phyloP scores from a whole-genome alignment of 345 rosid species.

The Cardiospermum halicacabum region DNA sequence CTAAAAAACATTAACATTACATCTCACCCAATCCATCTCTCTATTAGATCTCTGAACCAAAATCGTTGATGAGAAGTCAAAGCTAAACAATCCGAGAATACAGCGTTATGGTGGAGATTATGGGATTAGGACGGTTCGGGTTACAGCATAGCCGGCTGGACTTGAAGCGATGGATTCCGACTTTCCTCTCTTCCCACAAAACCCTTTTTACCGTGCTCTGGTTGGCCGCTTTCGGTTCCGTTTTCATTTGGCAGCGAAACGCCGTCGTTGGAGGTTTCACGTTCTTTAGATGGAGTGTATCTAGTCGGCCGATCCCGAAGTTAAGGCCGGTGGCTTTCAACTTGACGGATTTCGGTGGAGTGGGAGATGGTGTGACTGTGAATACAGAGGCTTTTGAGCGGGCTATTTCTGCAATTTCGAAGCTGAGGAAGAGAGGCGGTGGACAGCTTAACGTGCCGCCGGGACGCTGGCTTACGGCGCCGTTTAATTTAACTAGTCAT shows the following conservation, averaged over 20 bases:
- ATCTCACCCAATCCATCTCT: slow-evolving; percentile 17
- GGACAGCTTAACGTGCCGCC: slow-evolving; percentile 96
- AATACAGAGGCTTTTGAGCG: slow-evolving; percentile 88
- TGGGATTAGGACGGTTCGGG: slow-evolving; percentile 42
- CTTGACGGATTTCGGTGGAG: slow-evolving; percentile 86
- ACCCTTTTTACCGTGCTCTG: slow-evolving; percentile 72
- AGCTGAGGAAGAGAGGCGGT: slow-evolving; percentile 65
- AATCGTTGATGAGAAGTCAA: neutral
- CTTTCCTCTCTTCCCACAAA: slow-evolving; percentile 62
- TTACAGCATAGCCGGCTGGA: slow-evolving; percentile 46
- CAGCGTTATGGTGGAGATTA: slow-evolving; percentile 49
- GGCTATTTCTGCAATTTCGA: slow-evolving; percentile 72
- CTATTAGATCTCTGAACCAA: neutral
- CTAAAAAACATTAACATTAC: slow-evolving; percentile 9
- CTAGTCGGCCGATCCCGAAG: slow-evolving; percentile 41
- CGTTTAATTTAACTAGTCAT: slow-evolving; percentile 91
- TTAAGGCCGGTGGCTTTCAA: slow-evolving; percentile 62
- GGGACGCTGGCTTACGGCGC: slow-evolving; percentile 92
- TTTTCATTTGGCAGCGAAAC: slow-evolving; percentile 76
- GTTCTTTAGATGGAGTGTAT: slow-evolving; percentile 33
- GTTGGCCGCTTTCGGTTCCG: slow-evolving; percentile 74
- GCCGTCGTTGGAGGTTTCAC: slow-evolving; percentile 38
- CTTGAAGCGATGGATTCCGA: slow-evolving; percentile 48
- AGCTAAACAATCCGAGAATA: neutral
- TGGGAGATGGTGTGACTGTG: slow-evolving; percentile 77